Evolutionary conservation across 345 rosid genomes (phyloP), one percentile per base, ranked within the genome.

Genomic region (Jatropha curcas): DNA sequence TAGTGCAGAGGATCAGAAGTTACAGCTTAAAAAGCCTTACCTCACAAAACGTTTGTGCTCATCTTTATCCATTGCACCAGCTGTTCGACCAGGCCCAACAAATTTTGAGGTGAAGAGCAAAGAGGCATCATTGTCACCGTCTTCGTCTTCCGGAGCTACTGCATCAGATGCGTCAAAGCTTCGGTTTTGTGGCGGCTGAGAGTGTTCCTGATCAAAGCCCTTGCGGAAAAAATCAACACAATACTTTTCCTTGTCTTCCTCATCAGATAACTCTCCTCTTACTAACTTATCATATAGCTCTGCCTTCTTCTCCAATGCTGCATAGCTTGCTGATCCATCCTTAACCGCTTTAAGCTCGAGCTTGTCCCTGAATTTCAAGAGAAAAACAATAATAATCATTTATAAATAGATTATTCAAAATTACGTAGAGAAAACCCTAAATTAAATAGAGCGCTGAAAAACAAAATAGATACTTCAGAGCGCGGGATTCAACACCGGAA

Each of bases 241-340:
- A 62, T 92, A 91, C 82, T 91, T 95, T 84, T 92, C 97, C 65
- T 88, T 69, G 2, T 82, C 97, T 77, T 92, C 97, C 78, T 95
- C 99, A 76, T 95, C 97, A 0, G 97, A 87, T 6, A 95, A 74
- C 76, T 95, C 98, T 73, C 98, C 96, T 46, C 82, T 87, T 22
- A 74, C 87, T 61, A 95, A 84, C 79, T 91, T 95, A 14, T 92
- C 98, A 74, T 92, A 95, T 45, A 95, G 77, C 71, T 79, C 87
- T 5, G 98, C 98, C 79, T 95, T 95, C 86, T 70, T 95, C 84
- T 91, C 97, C 83, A 95, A 77, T 33, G 98, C 98, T 0, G 96
- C 96, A 34, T 91, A 92, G 82, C 97, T 89, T 3, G 73, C 87
- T 20, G 93, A 79, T 52, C 98, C 98, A 69, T 92, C 97, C 1